Evolutionary conservation across 83 land plant species (phyloP).

Genomic region (Picea engelmannii): DNA sequence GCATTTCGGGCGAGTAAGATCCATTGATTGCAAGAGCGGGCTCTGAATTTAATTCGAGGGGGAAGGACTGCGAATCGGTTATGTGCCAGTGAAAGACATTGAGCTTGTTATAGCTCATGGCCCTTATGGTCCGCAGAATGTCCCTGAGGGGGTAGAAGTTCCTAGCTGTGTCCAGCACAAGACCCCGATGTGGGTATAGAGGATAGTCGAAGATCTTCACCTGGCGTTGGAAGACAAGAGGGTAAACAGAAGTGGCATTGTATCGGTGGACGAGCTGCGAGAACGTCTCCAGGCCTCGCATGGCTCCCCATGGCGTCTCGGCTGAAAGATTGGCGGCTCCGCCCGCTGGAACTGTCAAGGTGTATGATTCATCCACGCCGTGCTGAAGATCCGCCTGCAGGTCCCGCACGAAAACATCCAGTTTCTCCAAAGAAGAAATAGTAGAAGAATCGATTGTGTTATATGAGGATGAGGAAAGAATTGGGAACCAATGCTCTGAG

Average conservation of each 20-base stretch:
- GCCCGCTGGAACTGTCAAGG: conserved; percentile 26
- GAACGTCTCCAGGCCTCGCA: conserved; percentile 93
- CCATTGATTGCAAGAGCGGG: conserved; percentile 77
- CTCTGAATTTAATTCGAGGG: conserved; percentile 73
- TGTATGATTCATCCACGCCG: conserved; percentile 82
- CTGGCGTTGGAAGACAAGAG: conserved; percentile 30
- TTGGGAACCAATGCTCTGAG: conserved; percentile 44
- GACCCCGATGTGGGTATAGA: conserved; percentile 69
- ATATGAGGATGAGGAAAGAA: neutral
- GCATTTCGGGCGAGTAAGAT: conserved; percentile 59
- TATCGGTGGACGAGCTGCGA: conserved; percentile 68
- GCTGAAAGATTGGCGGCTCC: conserved; percentile 49
- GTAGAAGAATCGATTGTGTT: conserved; percentile 16
- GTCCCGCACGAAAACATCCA: conserved; percentile 47
- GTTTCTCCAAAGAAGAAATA: conserved; percentile 14
- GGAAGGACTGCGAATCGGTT: conserved; percentile 94
- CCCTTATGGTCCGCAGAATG: conserved; percentile 66
- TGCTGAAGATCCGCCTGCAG: conserved; percentile 52
- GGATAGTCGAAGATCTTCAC: conserved; percentile 58
- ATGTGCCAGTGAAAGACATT: conserved; percentile 97
- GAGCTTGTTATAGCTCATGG: conserved; percentile 76
- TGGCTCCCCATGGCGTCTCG: conserved; percentile 82
- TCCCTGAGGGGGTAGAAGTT: conserved; percentile 70
- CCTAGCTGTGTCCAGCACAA: conserved; percentile 85
- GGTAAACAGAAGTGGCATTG: neutral